phyloP scores from a whole-genome alignment of 805 yeast genomes.

The Candida coleopterorum region DNA sequence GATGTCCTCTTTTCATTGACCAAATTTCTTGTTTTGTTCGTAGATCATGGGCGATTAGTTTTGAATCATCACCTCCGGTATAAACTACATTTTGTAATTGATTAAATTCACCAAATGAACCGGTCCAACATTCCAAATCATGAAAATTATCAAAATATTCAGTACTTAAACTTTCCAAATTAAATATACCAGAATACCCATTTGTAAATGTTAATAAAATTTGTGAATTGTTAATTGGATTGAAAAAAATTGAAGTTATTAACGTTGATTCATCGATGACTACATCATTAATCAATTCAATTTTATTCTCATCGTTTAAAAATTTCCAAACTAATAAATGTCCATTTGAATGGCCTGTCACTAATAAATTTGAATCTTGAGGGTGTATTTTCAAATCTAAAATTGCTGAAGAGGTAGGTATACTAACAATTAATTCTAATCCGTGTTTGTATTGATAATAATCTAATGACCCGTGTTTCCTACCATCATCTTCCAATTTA shows the following conservation, averaged over 20 bases:
- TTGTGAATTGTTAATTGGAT: slow-evolving; percentile 33
- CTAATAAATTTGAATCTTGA: slow-evolving; percentile 41
- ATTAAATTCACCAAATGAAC: slow-evolving; percentile 58
- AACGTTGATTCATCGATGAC: slow-evolving; percentile 43
- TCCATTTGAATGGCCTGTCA: slow-evolving; percentile 81
- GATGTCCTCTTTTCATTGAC: slow-evolving; percentile 45
- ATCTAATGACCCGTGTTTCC: slow-evolving; percentile 60
- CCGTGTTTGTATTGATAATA: slow-evolving; percentile 26
- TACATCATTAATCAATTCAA: slow-evolving; percentile 14
- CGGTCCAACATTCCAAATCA: slow-evolving; percentile 84
- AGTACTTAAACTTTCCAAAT: slow-evolving; percentile 16
- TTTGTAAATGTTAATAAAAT: slow-evolving; percentile 61
- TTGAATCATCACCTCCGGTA: slow-evolving; percentile 89
- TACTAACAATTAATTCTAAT: slow-evolving; percentile 13
- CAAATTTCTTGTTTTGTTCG: slow-evolving; percentile 35
- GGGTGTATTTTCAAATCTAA: slow-evolving; percentile 73
- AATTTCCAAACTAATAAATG: slow-evolving; percentile 58
- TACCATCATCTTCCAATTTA: slow-evolving; percentile 49
- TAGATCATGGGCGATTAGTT: slow-evolving; percentile 68
- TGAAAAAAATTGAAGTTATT: slow-evolving; percentile 62
- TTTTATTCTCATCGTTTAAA: slow-evolving; percentile 17
- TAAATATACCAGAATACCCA: slow-evolving; percentile 52
- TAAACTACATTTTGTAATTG: slow-evolving; percentile 55
- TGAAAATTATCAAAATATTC: slow-evolving; percentile 43
- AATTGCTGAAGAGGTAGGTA: slow-evolving; percentile 55